Percentiles rank a stretch among this genome's conserved stretches.
These are phyloP conservation scores for Colletotrichum noveboracense DNA, from an alignment of 2,329 filamentous ascomycete genomes.

Conservation along the genomic window DNA sequence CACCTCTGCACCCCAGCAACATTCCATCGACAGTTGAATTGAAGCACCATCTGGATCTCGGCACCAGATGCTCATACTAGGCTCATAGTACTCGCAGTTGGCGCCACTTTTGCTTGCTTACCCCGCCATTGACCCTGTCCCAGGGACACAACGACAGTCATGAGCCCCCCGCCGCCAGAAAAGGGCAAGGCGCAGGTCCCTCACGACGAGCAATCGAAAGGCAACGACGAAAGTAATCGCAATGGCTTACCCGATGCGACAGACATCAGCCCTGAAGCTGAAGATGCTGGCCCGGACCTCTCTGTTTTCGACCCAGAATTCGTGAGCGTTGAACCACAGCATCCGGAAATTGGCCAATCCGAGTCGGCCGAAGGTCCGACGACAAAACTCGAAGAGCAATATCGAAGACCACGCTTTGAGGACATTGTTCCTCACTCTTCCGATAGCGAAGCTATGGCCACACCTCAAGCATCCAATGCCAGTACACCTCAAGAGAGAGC, in stretches of 20 bases:
- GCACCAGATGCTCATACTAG: neutral
- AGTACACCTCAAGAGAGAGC: neutral
- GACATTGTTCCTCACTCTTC: fast-evolving
- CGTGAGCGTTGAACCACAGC: neutral
- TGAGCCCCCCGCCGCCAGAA: neutral
- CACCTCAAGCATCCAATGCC: fast-evolving
- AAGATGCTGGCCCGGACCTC: neutral
- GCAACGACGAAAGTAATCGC: neutral
- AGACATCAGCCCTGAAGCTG: neutral
- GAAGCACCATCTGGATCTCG: neutral
- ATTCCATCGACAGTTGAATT: neutral
- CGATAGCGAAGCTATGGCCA: neutral
- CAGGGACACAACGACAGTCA: neutral
- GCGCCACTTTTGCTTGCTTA: neutral
- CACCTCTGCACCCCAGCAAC: neutral
- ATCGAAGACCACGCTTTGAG: neutral
- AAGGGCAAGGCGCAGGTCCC: neutral
- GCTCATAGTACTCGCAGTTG: neutral
- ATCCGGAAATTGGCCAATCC: neutral
- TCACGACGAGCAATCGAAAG: neutral
- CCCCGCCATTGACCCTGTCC: neutral
- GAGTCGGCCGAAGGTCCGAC: neutral
- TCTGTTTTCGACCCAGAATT: neutral
- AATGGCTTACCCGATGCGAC: neutral
- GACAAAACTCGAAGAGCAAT: neutral